Percentiles rank a stretch among this genome's conserved stretches.
Conservation (phyloP, 768 basidiomycete species). For the Suillus fuscotomentosus region DNA sequence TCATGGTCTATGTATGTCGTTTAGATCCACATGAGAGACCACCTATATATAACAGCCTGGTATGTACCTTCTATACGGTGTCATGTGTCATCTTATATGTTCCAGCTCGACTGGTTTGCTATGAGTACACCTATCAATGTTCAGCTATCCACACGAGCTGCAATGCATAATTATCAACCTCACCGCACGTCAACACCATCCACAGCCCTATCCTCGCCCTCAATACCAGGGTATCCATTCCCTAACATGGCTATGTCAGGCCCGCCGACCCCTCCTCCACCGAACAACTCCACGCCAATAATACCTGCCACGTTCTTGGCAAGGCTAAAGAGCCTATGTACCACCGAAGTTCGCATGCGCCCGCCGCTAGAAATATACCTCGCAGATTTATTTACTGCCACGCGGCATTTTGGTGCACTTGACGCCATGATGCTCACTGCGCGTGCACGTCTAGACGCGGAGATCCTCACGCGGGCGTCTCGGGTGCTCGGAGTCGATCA, state of each 20-base stretch:
- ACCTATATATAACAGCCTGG: conserved; percentile 60
- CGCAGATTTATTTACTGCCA: conserved; percentile 70
- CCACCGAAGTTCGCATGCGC: conserved; percentile 43
- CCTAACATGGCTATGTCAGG: conserved; percentile 14
- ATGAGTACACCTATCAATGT: conserved; percentile 67
- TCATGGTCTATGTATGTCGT: conserved; percentile 72
- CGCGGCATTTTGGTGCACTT: conserved; percentile 66
- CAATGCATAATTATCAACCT: conserved; percentile 33
- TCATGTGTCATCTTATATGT: conserved; percentile 10
- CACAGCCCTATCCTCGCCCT: conserved; percentile 26
- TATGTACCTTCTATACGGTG: conserved; percentile 33
- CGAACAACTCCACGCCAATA: conserved; percentile 21
- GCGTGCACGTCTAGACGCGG: conserved; percentile 59
- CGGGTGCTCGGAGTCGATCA: conserved; percentile 63
- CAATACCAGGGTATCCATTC: conserved; percentile 27
- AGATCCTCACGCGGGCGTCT: conserved; percentile 64
- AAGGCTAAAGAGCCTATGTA: conserved; percentile 26
- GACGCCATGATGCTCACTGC: conserved; percentile 69
- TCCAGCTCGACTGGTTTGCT: conserved; percentile 73
- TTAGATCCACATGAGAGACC: conserved; percentile 65
- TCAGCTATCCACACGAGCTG: conserved; percentile 36
- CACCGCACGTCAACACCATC: conserved; percentile 27
- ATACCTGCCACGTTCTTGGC: conserved; percentile 31
- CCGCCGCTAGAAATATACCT: conserved; percentile 60
- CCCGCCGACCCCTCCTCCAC: conserved; percentile 28